phyloP scores from a whole-genome alignment of 192 early-diverging fungal genomes.

The Backusella macrospora region DNA sequence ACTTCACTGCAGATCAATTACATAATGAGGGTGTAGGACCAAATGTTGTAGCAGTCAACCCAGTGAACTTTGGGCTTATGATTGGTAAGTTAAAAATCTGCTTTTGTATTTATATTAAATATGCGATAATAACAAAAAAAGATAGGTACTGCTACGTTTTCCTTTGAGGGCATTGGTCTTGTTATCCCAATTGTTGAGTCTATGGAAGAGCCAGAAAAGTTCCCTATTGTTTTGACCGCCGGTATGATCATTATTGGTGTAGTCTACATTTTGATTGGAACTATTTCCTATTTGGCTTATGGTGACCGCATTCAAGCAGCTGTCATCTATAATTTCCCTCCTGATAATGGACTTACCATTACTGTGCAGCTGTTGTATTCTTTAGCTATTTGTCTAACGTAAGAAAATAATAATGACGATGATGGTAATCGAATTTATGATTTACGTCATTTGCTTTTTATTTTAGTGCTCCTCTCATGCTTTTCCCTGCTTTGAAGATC shows the following conservation, averaged over 20 bases:
- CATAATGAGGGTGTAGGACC: slow-evolving; percentile 49
- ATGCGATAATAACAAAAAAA: background rate
- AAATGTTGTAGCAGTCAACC: slow-evolving; percentile 62
- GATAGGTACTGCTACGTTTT: slow-evolving; percentile 67
- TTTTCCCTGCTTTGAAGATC: slow-evolving; percentile 88
- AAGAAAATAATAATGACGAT: background rate
- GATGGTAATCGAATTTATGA: background rate
- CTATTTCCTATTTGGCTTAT: slow-evolving; percentile 77
- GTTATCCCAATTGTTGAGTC: slow-evolving; percentile 70
- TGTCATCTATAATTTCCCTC: slow-evolving; percentile 80
- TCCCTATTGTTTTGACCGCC: slow-evolving; percentile 66
- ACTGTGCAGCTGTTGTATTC: slow-evolving; percentile 80
- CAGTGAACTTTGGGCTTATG: slow-evolving; percentile 65
- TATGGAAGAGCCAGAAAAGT: slow-evolving; percentile 83
- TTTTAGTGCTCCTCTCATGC: slow-evolving; percentile 68
- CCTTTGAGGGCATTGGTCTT: slow-evolving; percentile 51
- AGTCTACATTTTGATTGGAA: slow-evolving; percentile 73
- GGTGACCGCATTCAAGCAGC: slow-evolving; percentile 77
- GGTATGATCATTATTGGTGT: slow-evolving; percentile 66
- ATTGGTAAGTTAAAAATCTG: slow-evolving; percentile 65
- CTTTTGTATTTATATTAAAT: slow-evolving; percentile 42
- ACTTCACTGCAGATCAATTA: slow-evolving; percentile 54
- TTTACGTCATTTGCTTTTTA: background rate
- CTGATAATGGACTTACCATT: slow-evolving; percentile 54
- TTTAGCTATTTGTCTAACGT: slow-evolving; percentile 82